A percentile compares a stretch with the other conserved stretches of the same genome.
These are phyloP conservation scores for Paecilomyces dactylethromorphus DNA, from an alignment of 2,329 filamentous ascomycete genomes.

Conservation along the genomic window DNA sequence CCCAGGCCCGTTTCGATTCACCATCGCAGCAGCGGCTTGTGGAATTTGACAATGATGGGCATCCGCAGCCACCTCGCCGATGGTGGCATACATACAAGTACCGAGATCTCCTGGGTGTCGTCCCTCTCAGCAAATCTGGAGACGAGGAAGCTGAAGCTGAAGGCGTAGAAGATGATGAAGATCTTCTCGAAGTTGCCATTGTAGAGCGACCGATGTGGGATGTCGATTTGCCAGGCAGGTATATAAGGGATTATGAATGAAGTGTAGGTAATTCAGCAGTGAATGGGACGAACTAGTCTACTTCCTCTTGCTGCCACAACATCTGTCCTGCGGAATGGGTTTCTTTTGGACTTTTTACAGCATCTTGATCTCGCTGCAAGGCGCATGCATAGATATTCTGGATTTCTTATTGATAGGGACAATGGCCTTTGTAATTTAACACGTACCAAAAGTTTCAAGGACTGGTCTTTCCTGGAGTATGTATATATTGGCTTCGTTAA, in stretches of 20 bases:
- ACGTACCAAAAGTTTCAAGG: background rate
- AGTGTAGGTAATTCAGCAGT: slow-evolving; percentile 1
- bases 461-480: background rate
- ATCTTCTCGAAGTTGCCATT: slow-evolving; percentile 65
- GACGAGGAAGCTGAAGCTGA: slow-evolving; percentile 17
- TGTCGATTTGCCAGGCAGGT: slow-evolving; percentile 67
- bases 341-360: background rate
- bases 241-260: slow-evolving; percentile 52
- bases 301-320: no score
- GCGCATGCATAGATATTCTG: background rate
- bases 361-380: background rate
- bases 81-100: slow-evolving; percentile 89
- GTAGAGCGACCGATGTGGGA: slow-evolving; percentile 84
- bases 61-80: slow-evolving; percentile 20
- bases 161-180: slow-evolving; percentile 20
- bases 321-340: background rate
- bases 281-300: background rate
- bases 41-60: slow-evolving; percentile 16
- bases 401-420: background rate
- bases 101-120: slow-evolving; percentile 77
- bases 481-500: background rate
- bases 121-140: slow-evolving; percentile 44
- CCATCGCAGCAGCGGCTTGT: slow-evolving; percentile 17
- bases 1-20: background rate
- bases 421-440: background rate